Conservation (phyloP, 768 basidiomycete species). For the Lentinula guzmanii region DNA sequence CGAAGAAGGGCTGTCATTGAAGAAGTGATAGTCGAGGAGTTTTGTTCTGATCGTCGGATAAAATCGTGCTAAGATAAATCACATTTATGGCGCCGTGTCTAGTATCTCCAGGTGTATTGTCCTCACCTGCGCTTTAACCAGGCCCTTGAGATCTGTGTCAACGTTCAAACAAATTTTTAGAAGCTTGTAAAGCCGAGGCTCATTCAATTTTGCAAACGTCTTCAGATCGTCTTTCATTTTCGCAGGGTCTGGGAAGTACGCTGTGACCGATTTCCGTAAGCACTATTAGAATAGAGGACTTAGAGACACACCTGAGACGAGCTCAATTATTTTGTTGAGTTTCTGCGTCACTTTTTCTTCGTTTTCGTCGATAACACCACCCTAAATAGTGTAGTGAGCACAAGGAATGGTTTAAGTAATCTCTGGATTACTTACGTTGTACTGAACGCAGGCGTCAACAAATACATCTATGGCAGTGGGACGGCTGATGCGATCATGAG, state of each 20-base stretch:
- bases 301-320: conserved; percentile 52
- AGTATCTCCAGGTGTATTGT: not conserved
- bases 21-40: conserved; percentile 47
- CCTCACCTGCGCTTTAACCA: conserved; percentile 73
- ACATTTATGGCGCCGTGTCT: not conserved
- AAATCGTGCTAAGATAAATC: conserved; percentile 60
- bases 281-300: not conserved
- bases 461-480: conserved; percentile 67
- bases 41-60: conserved; percentile 66
- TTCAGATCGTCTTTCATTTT: conserved; percentile 76
- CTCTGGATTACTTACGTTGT: conserved; percentile 61
- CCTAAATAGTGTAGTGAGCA: conserved; percentile 38
- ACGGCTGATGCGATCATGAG: conserved; percentile 35
- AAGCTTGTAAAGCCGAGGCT: conserved; percentile 78
- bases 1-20: conserved; percentile 74
- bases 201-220: conserved; percentile 83
- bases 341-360: conserved; percentile 55
- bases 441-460: conserved; percentile 65
- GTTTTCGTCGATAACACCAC: conserved; percentile 84
- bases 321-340: conserved; percentile 42
- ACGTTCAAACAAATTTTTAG: conserved; percentile 78
- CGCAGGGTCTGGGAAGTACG: conserved; percentile 56
- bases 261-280: conserved; percentile 3
- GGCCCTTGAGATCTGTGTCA: conserved; percentile 73
- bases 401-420: not conserved